phyloP scores from a whole-genome alignment of 148 eudicot species.

The Rhododendron simsii region DNA sequence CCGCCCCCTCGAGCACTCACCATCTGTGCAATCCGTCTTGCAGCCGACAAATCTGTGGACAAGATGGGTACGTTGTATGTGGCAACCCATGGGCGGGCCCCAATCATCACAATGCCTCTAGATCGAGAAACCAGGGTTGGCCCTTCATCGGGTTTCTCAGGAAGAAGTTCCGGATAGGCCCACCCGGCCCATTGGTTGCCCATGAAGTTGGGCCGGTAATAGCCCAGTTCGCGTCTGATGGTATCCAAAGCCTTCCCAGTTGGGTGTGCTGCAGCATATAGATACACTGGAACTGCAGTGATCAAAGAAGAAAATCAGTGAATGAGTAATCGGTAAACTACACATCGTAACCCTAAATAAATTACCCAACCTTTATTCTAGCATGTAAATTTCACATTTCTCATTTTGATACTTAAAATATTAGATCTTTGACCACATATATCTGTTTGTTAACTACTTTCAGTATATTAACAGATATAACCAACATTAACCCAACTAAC shows the following conservation, averaged over 20 bases:
- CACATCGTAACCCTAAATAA: neutral
- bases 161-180: conserved; percentile 36
- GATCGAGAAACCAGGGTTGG: conserved; percentile 40
- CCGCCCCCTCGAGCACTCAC: conserved; percentile 69
- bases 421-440: neutral
- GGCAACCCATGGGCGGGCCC: conserved; percentile 55
- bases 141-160: conserved; percentile 50
- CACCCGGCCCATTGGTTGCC: conserved; percentile 62
- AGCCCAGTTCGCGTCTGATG: conserved; percentile 53
- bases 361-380: neutral
- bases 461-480: neutral
- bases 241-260: conserved; percentile 52
- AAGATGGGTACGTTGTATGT: conserved; percentile 56
- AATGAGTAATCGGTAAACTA: neutral
- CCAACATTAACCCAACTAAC: neutral
- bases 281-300: conserved; percentile 50
- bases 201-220: conserved; percentile 47
- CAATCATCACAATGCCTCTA: conserved; percentile 47
- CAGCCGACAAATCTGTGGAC: conserved; percentile 47
- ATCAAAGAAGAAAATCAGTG: neutral
- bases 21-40: conserved; percentile 43
- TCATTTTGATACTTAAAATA: neutral
- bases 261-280: conserved; percentile 53
- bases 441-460: neutral
- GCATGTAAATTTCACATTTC: neutral